These are phyloP conservation scores for Fusarium stilboides DNA, from an alignment of 2,329 filamentous ascomycete species.

Conservation along the genomic window DNA sequence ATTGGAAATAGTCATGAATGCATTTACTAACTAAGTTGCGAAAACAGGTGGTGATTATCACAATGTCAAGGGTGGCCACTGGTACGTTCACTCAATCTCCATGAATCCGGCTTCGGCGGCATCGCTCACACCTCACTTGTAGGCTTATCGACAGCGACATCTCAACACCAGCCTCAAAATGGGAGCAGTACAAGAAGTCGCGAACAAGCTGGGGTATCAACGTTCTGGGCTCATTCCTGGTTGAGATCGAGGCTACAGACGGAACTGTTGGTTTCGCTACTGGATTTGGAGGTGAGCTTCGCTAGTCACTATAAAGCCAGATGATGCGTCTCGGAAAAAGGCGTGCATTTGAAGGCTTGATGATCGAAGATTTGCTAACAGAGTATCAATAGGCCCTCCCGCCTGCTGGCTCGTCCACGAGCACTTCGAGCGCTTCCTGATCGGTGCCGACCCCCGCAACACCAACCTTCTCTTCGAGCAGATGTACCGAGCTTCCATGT, in stretches of 20 bases:
- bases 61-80: constrained; percentile 85
- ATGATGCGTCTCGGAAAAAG: background rate
- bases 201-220: constrained; percentile 97
- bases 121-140: constrained; percentile 47
- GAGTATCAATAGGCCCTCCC: constrained; percentile 75
- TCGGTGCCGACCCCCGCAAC: constrained; percentile 90
- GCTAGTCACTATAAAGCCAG: background rate
- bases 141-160: constrained; percentile 95
- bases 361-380: constrained; percentile 17
- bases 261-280: constrained; percentile 96
- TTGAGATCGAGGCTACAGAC: constrained; percentile 90
- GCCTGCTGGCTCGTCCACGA: constrained; percentile 95
- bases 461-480: constrained; percentile 95
- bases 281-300: constrained; percentile 81
- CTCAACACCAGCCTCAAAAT: constrained; percentile 91
- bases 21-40: constrained; percentile 10
- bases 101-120: background rate
- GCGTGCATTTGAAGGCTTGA: background rate
- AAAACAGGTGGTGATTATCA: constrained; percentile 84
- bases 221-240: constrained; percentile 90
- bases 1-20: background rate
- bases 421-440: constrained; percentile 92
- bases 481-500: constrained; percentile 97
- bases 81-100: constrained; percentile 58
- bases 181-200: constrained; percentile 89